phyloP scores from a whole-genome alignment of 805 yeast species.

The Candida adriatica region DNA sequence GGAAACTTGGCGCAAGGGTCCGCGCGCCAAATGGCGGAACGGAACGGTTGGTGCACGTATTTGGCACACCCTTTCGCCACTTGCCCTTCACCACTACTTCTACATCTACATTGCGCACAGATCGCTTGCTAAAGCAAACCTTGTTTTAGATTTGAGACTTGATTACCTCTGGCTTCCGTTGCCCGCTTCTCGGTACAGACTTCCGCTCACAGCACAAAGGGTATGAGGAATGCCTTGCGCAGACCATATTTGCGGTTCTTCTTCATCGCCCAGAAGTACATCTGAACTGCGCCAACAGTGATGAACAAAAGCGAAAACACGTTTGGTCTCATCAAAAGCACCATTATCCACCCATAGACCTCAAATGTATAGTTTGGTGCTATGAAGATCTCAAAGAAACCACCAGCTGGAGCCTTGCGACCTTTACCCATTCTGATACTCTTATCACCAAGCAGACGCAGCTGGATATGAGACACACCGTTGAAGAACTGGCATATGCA shows the following conservation, averaged over 20 bases:
- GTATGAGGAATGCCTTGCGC: constrained; percentile 67
- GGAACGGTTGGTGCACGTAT: too few species aligned
- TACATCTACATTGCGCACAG: too few species aligned
- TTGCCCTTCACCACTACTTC: too few species aligned
- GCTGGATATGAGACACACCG: constrained; percentile 59
- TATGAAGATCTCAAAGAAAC: constrained; percentile 73
- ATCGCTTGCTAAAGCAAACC: too few species aligned
- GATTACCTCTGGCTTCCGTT: too few species aligned
- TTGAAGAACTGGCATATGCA: constrained; percentile 63
- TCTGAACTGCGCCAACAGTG: constrained; percentile 66
- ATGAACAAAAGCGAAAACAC: constrained; percentile 70
- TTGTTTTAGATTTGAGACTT: too few species aligned
- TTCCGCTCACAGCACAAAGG: constrained; percentile 50
- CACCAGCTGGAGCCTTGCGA: constrained; percentile 56
- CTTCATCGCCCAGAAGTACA: constrained; percentile 89
- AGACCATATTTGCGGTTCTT: constrained; percentile 79
- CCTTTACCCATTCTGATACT: constrained; percentile 27
- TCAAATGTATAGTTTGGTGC: constrained; percentile 95
- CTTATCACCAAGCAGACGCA: constrained; percentile 42
- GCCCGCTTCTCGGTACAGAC: too few species aligned
- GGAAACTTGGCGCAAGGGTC: too few species aligned
- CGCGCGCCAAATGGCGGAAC: too few species aligned
- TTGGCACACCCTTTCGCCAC: too few species aligned
- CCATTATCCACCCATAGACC: constrained; percentile 63
- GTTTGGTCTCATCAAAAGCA: constrained; percentile 68